Evolutionary conservation across 1,284 basidiomycete species (phyloP).

Genomic region (Apiotrichum siamense): DNA sequence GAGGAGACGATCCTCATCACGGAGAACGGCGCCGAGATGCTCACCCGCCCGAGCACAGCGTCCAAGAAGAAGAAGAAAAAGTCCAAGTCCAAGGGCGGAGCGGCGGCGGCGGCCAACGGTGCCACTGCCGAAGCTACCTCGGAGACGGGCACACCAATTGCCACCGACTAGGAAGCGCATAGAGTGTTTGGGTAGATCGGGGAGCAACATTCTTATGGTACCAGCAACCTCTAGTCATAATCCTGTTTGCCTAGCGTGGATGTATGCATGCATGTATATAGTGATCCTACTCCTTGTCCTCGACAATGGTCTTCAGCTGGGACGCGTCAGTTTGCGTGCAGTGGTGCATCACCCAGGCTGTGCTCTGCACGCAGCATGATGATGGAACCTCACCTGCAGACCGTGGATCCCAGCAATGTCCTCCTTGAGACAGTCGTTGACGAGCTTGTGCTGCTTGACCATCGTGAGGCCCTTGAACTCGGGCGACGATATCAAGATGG

Average conservation of each 20-base stretch:
- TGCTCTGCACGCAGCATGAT: not conserved
- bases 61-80: conserved; percentile 42
- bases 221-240: not conserved
- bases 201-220: no score
- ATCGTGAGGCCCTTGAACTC: conserved; percentile 79
- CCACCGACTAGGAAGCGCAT: conserved; percentile 8
- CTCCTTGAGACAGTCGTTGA: conserved; percentile 78
- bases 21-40: conserved; percentile 79
- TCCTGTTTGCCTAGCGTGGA: not conserved
- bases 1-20: conserved; percentile 91
- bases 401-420: conserved; percentile 92
- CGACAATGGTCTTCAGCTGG: conserved; percentile 41
- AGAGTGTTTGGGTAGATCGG: no score
- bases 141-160: conserved; percentile 16
- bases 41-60: conserved; percentile 56
- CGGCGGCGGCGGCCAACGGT: conserved; percentile 8
- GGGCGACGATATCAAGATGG: conserved; percentile 77
- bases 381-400: conserved; percentile 63
- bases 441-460: conserved; percentile 89
- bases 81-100: conserved; percentile 21
- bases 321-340: conserved; percentile 2
- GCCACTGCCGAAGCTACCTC: conserved; percentile 11
- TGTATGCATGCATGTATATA: conserved; percentile 11
- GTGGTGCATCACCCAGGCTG: not conserved
- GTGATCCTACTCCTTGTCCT: conserved; percentile 20